Conservation (phyloP, 805 yeast species). For the Pichia thaimueangensis region DNA sequence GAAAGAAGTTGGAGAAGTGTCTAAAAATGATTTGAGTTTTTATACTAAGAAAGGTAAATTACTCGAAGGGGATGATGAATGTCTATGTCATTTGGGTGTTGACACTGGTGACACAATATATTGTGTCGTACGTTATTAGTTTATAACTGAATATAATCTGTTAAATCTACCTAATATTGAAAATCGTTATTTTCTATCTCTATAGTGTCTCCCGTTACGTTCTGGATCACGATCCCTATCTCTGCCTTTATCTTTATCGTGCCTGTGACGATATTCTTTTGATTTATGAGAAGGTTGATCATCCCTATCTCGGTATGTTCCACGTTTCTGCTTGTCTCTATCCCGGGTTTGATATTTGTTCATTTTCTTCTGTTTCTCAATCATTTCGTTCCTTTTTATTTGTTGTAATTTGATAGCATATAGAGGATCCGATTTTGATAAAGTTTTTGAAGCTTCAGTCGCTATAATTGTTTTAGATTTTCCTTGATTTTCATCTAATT, state of each 20-base stretch:
- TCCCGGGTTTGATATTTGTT: background rate
- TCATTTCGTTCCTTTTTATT: conserved; percentile 14
- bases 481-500: conserved; percentile 8
- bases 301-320: background rate
- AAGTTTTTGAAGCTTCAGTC: conserved; percentile 6
- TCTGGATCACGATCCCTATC: conserved; percentile 7
- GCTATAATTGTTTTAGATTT: background rate
- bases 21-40: conserved; percentile 30
- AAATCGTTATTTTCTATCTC: conserved; percentile 2
- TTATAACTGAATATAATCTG: background rate
- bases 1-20: conserved; percentile 11
- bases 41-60: conserved; percentile 30
- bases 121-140: conserved; percentile 26
- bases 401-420: conserved; percentile 33
- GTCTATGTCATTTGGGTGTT: conserved; percentile 45
- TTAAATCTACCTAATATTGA: too few relatives aligned
- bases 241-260: background rate
- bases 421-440: conserved; percentile 46
- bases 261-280: background rate
- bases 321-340: background rate
- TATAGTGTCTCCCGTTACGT: background rate
- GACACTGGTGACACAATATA: conserved; percentile 45
- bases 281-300: too few relatives aligned
- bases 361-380: conserved; percentile 10
- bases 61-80: conserved; percentile 36